These are phyloP conservation scores for Aspergillus luchuensis DNA, from an alignment of 2,329 filamentous ascomycete genomes.

Conservation along the genomic window DNA sequence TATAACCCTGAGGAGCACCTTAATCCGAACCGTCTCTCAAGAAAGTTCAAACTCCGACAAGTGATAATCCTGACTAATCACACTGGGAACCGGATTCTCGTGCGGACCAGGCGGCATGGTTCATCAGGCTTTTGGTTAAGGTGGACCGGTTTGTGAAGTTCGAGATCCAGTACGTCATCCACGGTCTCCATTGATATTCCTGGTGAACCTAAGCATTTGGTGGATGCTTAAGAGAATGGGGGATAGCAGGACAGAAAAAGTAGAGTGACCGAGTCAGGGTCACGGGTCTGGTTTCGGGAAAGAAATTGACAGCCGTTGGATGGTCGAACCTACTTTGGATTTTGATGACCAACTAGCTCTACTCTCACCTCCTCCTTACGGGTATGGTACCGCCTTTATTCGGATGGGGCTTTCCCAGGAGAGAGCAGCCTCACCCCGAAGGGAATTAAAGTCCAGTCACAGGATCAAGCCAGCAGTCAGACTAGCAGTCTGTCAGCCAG, in stretches of 20 bases:
- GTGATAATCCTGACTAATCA: neutral
- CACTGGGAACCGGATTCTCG: neutral
- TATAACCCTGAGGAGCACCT: neutral
- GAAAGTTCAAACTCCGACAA: neutral
- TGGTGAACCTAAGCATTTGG: neutral
- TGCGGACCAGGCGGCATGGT: neutral
- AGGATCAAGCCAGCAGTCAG: neutral
- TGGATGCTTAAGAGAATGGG: neutral
- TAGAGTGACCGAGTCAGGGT: neutral
- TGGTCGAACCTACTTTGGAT: neutral
- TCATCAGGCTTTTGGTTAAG: neutral
- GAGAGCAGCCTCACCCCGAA: neutral
- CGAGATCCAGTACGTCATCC: conserved; percentile 5
- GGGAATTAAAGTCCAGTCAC: neutral
- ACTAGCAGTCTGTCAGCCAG: neutral
- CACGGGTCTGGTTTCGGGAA: neutral
- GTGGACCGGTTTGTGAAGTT: neutral
- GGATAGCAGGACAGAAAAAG: too few species aligned
- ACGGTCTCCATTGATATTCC: neutral
- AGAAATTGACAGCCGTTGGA: conserved; percentile 9
- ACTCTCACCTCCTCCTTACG: neutral
- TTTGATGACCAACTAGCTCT: too few species aligned
- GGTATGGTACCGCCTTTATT: neutral
- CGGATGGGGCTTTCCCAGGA: neutral
- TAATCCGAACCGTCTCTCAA: neutral